phyloP scores from a whole-genome alignment of 2,329 filamentous ascomycete genomes.

The Pseudocercospora eumusae region DNA sequence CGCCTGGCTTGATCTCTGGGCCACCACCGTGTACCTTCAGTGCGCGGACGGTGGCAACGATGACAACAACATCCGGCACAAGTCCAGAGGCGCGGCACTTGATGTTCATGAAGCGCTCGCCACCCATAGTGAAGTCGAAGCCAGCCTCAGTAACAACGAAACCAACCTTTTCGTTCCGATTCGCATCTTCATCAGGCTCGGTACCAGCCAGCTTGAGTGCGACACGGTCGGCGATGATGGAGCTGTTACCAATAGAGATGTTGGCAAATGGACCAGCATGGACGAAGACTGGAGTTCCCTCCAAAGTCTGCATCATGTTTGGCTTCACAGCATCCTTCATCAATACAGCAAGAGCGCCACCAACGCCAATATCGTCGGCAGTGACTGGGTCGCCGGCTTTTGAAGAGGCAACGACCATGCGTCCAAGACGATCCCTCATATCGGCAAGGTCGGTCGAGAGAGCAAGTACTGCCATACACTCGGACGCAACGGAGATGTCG shows the following conservation, averaged over 20 bases:
- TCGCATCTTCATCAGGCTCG: slow-evolving; percentile 76
- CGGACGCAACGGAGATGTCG: slow-evolving; percentile 95
- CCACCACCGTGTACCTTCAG: slow-evolving; percentile 97
- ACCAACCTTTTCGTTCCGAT: slow-evolving; percentile 73
- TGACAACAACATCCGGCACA: slow-evolving; percentile 86
- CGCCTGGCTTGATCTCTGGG: slow-evolving; percentile 87
- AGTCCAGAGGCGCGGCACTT: slow-evolving; percentile 96
- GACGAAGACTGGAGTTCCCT: slow-evolving; percentile 95
- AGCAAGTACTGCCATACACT: slow-evolving; percentile 97
- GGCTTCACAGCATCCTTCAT: slow-evolving; percentile 99
- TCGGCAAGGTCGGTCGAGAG: slow-evolving; percentile 84
- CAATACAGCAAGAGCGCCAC: slow-evolving; percentile 86
- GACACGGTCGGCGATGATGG: slow-evolving; percentile 90
- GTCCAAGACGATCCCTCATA: slow-evolving; percentile 87
- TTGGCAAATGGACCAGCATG: slow-evolving; percentile 98
- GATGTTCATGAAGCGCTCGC: slow-evolving; percentile 99
- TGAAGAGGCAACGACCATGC: slow-evolving; percentile 93
- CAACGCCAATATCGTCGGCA: slow-evolving; percentile 90
- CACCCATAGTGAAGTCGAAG: slow-evolving; percentile 99
- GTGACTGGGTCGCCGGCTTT: slow-evolving; percentile 85
- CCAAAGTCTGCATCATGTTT: slow-evolving; percentile 96
- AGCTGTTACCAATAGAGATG: slow-evolving; percentile 96
- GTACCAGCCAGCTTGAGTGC: slow-evolving; percentile 94
- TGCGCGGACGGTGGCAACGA: slow-evolving; percentile 92
- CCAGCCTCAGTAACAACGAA: slow-evolving; percentile 96